phyloP scores from a whole-genome alignment of 306 rosid species.

The Ormosia emarginata region DNA sequence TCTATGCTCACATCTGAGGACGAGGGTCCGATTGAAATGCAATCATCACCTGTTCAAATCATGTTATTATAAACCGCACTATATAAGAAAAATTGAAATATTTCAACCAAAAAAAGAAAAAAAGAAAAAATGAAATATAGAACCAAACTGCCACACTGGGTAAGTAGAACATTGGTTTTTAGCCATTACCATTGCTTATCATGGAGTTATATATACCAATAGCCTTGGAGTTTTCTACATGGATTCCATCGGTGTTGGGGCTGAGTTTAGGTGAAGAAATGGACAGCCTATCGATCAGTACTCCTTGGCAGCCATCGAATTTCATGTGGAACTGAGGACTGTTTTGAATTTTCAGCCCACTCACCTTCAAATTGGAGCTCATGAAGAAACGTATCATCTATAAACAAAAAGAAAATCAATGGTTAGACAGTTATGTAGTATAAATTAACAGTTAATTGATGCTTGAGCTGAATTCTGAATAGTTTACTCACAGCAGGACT shows the following conservation, averaged over 20 bases:
- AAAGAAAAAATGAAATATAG: not conserved
- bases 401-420: not conserved
- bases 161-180: not conserved
- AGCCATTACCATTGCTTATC: slow-evolving; percentile 71
- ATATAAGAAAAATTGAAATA: not conserved
- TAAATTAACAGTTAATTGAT: not conserved
- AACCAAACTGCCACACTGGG: slow-evolving; percentile 1
- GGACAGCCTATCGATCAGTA: slow-evolving; percentile 50
- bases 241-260: slow-evolving; percentile 98
- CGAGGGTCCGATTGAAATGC: slow-evolving; percentile 93
- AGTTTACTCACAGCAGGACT: slow-evolving; percentile 85
- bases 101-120: no score
- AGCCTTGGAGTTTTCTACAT: slow-evolving; percentile 56
- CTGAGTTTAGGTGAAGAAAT: slow-evolving; percentile 95
- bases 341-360: slow-evolving; percentile 60
- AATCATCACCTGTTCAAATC: slow-evolving; percentile 77
- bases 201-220: slow-evolving; percentile 72
- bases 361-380: slow-evolving; percentile 82
- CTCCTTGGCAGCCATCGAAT: slow-evolving; percentile 90
- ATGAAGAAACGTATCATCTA: slow-evolving; percentile 88
- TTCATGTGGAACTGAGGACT: slow-evolving; percentile 93
- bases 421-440: not conserved
- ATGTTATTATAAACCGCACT: not conserved
- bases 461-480: not conserved
- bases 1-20: slow-evolving; percentile 69